phyloP scores from a whole-genome alignment of 139 green algal species.

The Tetratostichococcus sp. region DNA sequence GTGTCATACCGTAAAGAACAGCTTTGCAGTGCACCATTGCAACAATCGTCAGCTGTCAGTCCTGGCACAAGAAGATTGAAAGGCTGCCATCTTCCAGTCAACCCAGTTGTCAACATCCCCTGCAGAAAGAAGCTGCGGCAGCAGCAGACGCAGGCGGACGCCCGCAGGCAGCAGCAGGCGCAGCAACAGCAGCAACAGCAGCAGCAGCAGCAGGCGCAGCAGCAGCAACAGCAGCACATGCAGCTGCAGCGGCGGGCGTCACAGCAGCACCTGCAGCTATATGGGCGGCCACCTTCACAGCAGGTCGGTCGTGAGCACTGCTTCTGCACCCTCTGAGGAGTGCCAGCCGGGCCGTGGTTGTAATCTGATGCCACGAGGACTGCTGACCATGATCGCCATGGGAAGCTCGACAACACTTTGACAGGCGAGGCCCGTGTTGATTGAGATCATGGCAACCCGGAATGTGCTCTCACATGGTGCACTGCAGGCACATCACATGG shows the following conservation, averaged over 20 bases:
- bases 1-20: not conserved
- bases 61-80: no score
- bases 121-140: constrained; percentile 3
- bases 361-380: no score
- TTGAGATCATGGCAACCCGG: no score
- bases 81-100: no score
- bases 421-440: no score
- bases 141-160: not conserved
- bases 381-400: no score
- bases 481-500: not conserved
- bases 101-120: no score
- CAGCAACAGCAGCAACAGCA: not conserved
- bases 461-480: not conserved
- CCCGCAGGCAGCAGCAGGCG: not conserved
- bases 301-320: not conserved
- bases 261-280: not conserved
- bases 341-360: no score
- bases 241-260: not conserved
- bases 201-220: not conserved
- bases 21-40: no score
- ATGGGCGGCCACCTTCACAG: not conserved
- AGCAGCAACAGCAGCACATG: not conserved
- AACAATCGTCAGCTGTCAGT: no score
- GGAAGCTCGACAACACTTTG: no score
- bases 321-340: not conserved